Base-by-base conservation (phyloP, 2,329 filamentous ascomycete species). In the Cordyceps javanica region DNA sequence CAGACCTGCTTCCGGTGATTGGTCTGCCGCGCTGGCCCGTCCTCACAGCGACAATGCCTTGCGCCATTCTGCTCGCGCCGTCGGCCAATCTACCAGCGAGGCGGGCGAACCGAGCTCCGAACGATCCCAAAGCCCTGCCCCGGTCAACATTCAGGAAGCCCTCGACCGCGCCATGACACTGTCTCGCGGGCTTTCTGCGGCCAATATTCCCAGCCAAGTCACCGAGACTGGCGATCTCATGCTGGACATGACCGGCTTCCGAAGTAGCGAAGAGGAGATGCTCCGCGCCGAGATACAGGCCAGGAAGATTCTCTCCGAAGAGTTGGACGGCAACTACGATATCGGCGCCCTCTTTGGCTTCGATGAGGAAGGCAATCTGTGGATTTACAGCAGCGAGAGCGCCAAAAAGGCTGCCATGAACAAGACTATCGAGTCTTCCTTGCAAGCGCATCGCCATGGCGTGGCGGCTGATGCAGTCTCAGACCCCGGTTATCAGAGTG, bases 301-400 rank as follows among this genome's bases (percentile, higher is more conserved):
- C 5, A 85, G 94, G 23, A 94, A 93, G 70, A 91, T 99, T 52
- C 81, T 99, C 13, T 87, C 91, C 0, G 91, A 99, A 68, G 93
- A 97, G 72, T 75, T 97, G 14, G 90, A 96, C 66, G 94, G 92
- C 23, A 91, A 93, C 68, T 97, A 97, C 70, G 94, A 99, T 69
- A 96, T 99, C 65, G 94, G 94, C 6, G 88, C 93, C 2, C 79
- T 99, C 30, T 96, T 99, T 65, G 94, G 92, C 13, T 93, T 94
- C 45, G 94, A 99, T 68, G 91, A 96, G 67, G 86, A 94, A 60
- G 94, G 94, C 7, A 99, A 99, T 66, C 79, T 99, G n/a, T 97
- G 94, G 93, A 97, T 99, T 63, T 99, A 99, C 75, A 94, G 91
- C 73, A 97, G 92, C 66, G 92, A 97, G 71, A 92, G 96, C 68